These are phyloP conservation scores for Byssothecium circinans DNA, from an alignment of 2,329 filamentous ascomycete species.

Conservation along the genomic window DNA sequence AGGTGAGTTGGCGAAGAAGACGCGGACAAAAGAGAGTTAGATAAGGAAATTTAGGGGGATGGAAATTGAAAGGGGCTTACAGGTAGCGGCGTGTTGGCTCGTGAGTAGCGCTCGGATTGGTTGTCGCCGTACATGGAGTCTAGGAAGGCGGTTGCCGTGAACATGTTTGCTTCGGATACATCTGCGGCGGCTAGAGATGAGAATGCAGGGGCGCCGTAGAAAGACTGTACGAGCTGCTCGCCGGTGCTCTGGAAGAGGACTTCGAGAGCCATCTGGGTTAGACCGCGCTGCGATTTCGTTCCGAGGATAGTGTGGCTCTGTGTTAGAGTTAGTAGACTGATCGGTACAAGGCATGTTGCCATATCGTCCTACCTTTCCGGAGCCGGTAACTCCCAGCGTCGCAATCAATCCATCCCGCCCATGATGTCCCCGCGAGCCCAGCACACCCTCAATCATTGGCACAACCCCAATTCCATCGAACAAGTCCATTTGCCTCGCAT, in stretches of 20 bases:
- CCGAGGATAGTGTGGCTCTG: slow-evolving; percentile 96
- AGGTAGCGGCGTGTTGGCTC: slow-evolving; percentile 52
- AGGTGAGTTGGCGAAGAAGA: slow-evolving; percentile 13
- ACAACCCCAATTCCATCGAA: slow-evolving; percentile 79
- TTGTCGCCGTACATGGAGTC: slow-evolving; percentile 76
- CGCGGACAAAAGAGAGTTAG: slow-evolving; percentile 17
- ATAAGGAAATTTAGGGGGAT: slow-evolving; percentile 9
- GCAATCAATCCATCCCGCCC: slow-evolving; percentile 88
- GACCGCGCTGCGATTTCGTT: slow-evolving; percentile 78
- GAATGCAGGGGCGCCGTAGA: slow-evolving; percentile 62
- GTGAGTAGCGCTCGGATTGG: slow-evolving; percentile 54
- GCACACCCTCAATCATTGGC: slow-evolving; percentile 75
- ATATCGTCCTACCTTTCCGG: slow-evolving; percentile 73
- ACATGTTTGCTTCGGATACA: slow-evolving; percentile 76
- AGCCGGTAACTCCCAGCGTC: slow-evolving; percentile 91
- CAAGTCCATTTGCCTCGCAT: slow-evolving; percentile 79
- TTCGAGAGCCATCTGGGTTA: slow-evolving; percentile 90
- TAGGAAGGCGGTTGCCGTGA: slow-evolving; percentile 73
- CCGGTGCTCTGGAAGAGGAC: slow-evolving; percentile 83
- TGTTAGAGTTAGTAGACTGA: slow-evolving; percentile 9
- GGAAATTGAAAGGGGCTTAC: slow-evolving; percentile 37
- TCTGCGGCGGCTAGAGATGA: slow-evolving; percentile 77
- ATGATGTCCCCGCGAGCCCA: slow-evolving; percentile 71
- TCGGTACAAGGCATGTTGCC: not conserved
- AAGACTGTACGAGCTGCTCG: slow-evolving; percentile 66